Conservation (phyloP, 2,329 filamentous ascomycete species). For the Coniella lustricola region DNA sequence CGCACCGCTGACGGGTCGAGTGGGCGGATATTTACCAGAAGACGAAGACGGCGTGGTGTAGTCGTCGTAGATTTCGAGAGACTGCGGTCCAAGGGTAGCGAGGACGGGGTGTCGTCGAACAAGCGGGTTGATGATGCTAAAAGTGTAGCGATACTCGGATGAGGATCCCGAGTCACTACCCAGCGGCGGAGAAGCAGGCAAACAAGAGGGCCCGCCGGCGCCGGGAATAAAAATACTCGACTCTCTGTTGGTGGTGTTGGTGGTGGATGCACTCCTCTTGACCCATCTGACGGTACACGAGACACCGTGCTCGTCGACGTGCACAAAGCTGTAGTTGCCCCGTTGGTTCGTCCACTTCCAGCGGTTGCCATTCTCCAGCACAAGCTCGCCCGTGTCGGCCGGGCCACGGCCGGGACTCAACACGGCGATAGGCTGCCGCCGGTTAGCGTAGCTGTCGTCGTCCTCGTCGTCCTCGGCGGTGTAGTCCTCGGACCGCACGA, state of each 20-base stretch:
- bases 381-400: conserved; percentile 56
- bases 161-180: conserved; percentile 18
- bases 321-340: conserved; percentile 61
- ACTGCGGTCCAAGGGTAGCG: conserved; percentile 56
- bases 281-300: conserved; percentile 64
- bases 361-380: conserved; percentile 54
- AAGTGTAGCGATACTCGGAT: conserved; percentile 51
- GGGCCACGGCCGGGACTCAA: conserved; percentile 52
- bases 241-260: conserved; percentile 24
- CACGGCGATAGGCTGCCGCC: conserved; percentile 55
- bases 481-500: conserved; percentile 67
- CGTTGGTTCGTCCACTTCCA: conserved; percentile 49
- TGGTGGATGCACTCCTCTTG: conserved; percentile 32
- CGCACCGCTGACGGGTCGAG: conserved; percentile 25
- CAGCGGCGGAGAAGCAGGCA: conserved; percentile 16
- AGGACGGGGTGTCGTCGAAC: conserved; percentile 67
- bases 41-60: conserved; percentile 53
- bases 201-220: conserved; percentile 9
- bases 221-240: conserved; percentile 4
- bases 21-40: conserved; percentile 40
- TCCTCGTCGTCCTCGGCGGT: conserved; percentile 36
- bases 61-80: conserved; percentile 61
- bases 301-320: conserved; percentile 49
- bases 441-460: conserved; percentile 23
- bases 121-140: conserved; percentile 66